phyloP scores from a whole-genome alignment of 176 grass and related monocot genomes.

The Aegilops tauschii region DNA sequence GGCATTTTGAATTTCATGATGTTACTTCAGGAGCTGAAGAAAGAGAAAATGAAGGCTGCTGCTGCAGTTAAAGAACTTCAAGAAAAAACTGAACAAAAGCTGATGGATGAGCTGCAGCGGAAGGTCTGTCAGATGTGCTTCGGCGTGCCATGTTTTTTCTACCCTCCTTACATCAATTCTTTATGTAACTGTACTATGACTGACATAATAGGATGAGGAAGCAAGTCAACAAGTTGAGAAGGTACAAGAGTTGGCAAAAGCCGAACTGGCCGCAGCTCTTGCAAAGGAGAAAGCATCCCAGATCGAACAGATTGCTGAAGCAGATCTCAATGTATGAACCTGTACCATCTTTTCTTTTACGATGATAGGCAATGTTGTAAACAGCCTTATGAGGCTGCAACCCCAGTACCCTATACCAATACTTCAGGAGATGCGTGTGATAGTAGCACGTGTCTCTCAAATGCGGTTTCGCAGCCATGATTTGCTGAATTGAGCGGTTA shows the following conservation, averaged over 20 bases:
- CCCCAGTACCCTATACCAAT: neutral
- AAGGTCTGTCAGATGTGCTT: slow-evolving; percentile 51
- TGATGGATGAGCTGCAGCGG: slow-evolving; percentile 63
- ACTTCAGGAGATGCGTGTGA: neutral
- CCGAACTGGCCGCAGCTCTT: slow-evolving; percentile 75
- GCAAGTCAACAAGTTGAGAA: slow-evolving; percentile 63
- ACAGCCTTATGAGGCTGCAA: neutral
- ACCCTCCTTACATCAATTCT: neutral
- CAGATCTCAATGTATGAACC: slow-evolving; percentile 82
- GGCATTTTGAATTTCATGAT: slow-evolving; percentile 27
- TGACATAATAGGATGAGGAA: slow-evolving; percentile 75
- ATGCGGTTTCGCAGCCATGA: neutral
- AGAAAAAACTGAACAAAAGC: slow-evolving; percentile 70
- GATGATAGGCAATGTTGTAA: neutral
- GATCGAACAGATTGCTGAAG: slow-evolving; percentile 91
- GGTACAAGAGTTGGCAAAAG: slow-evolving; percentile 76
- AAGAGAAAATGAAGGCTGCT: slow-evolving; percentile 71
- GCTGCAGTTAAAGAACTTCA: slow-evolving; percentile 62
- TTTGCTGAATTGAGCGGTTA: neutral
- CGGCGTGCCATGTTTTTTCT: neutral
- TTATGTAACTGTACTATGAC: neutral
- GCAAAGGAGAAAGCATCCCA: slow-evolving; percentile 90
- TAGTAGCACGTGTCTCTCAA: neutral
- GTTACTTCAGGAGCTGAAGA: slow-evolving; percentile 76
- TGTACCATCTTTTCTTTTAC: slow-evolving; percentile 34